A percentile compares a stretch with the other conserved stretches of the same genome.
phyloP scores from a whole-genome alignment of 2,329 filamentous ascomycete genomes.

The Sordariomycetes sp. region DNA sequence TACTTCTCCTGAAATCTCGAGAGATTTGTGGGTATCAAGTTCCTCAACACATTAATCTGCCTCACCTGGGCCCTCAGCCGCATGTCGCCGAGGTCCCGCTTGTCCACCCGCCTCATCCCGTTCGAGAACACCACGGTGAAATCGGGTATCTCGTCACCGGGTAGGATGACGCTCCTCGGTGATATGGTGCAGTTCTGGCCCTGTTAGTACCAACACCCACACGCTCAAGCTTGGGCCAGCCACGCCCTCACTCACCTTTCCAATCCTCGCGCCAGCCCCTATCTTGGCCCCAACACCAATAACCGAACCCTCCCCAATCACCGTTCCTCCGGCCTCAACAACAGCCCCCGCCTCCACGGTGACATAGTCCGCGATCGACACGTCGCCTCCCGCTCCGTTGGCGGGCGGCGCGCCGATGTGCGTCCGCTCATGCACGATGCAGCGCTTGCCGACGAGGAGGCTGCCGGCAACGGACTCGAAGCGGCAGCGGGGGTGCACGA shows the following conservation, averaged over 20 bases:
- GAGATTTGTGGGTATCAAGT: conserved; percentile 55
- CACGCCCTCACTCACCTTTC: conserved; percentile 38
- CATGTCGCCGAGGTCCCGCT: conserved; percentile 48
- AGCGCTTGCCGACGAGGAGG: conserved; percentile 70
- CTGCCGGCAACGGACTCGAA: conserved; percentile 71
- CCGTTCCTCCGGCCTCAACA: conserved; percentile 52
- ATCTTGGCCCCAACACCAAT: conserved; percentile 51
- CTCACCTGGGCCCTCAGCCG: conserved; percentile 53
- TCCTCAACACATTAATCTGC: conserved; percentile 57
- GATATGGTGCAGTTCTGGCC: conserved; percentile 59
- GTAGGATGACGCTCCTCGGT: conserved; percentile 46
- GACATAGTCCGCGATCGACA: conserved; percentile 49
- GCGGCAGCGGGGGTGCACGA: conserved; percentile 78
- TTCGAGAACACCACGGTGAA: conserved; percentile 61
- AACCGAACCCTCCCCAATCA: conserved; percentile 48
- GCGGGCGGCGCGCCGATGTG: conserved; percentile 36
- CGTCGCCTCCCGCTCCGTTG: conserved; percentile 27
- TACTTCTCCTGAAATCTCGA: conserved; percentile 26
- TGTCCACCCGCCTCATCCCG: conserved; percentile 46
- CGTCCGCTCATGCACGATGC: conserved; percentile 66
- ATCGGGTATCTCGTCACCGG: conserved; percentile 50
- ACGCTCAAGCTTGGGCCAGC: neutral
- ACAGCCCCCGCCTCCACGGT: conserved; percentile 48
- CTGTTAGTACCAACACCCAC: neutral
- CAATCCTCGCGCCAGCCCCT: conserved; percentile 49